A percentile compares a stretch with the other conserved stretches of the same genome.
phyloP scores from a whole-genome alignment of 192 early-diverging fungal species.

The Rhizophagus sp. region DNA sequence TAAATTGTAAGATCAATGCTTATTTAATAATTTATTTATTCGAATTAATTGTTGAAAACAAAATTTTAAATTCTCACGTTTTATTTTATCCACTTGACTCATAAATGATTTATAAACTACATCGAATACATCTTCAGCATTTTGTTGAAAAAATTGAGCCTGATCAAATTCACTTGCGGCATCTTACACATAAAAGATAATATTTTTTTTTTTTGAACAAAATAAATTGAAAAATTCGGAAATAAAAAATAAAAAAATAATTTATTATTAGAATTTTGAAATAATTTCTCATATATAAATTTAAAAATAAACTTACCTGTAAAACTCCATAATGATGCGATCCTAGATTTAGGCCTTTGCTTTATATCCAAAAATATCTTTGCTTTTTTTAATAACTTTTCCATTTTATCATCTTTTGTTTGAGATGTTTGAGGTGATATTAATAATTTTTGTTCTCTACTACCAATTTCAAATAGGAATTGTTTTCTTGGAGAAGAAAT shows the following conservation, averaged over 20 bases:
- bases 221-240: neutral
- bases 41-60: neutral
- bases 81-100: conserved; percentile 79
- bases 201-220: neutral
- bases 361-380: conserved; percentile 78
- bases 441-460: conserved; percentile 25
- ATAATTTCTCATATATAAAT: neutral
- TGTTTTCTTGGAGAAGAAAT: conserved; percentile 35
- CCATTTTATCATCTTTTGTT: conserved; percentile 41
- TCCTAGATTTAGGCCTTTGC: conserved; percentile 70
- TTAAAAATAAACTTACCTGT: conserved; percentile 50
- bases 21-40: neutral
- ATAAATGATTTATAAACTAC: conserved; percentile 69
- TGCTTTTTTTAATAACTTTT: conserved; percentile 72
- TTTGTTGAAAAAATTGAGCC: conserved; percentile 76
- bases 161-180: conserved; percentile 68
- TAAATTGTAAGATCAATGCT: neutral
- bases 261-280: neutral
- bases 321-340: conserved; percentile 66
- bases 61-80: conserved; percentile 47
- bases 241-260: neutral
- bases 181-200: conserved; percentile 41
- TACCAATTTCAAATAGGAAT: conserved; percentile 26
- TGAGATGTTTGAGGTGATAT: neutral
- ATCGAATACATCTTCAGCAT: conserved; percentile 66